These are phyloP conservation scores for Xenosphaeropsis pyriputrescens DNA, from an alignment of 2,329 filamentous ascomycete species.

Conservation along the genomic window DNA sequence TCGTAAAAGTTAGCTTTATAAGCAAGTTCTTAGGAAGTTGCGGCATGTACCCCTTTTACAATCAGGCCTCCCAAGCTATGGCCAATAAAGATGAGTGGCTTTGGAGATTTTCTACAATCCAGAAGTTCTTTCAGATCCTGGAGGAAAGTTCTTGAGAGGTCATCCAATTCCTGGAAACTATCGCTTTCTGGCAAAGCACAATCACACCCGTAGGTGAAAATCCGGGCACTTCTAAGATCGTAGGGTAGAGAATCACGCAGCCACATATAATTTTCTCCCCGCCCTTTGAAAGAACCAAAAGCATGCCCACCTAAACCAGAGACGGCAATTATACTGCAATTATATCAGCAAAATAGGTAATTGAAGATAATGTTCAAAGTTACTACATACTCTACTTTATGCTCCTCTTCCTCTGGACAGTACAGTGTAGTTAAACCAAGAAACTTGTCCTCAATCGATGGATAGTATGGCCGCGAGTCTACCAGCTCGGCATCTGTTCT, in stretches of 20 bases:
- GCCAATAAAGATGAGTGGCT: conserved; percentile 7
- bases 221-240: conserved; percentile 9
- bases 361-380: no score
- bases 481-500: no score
- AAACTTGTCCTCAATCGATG: no score
- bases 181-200: conserved; percentile 7
- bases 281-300: conserved; percentile 17
- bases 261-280: conserved; percentile 13
- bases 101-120: no score
- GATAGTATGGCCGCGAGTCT: no score
- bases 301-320: conserved; percentile 13
- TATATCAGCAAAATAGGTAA: no score
- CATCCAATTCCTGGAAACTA: conserved; percentile 8
- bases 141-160: conserved; percentile 5
- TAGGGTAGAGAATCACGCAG: conserved; percentile 13
- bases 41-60: conserved; percentile 3
- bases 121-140: conserved; percentile 1
- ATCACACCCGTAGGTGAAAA: conserved; percentile 16
- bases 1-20: conserved; percentile 1
- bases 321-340: conserved; percentile 5
- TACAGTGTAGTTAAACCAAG: no score
- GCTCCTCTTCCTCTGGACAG: no score
- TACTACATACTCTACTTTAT: no score
- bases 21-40: no score
- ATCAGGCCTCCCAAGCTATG: conserved; percentile 11